phyloP scores from a whole-genome alignment of 192 early-diverging fungal genomes.

The Allomyces macrogynus region DNA sequence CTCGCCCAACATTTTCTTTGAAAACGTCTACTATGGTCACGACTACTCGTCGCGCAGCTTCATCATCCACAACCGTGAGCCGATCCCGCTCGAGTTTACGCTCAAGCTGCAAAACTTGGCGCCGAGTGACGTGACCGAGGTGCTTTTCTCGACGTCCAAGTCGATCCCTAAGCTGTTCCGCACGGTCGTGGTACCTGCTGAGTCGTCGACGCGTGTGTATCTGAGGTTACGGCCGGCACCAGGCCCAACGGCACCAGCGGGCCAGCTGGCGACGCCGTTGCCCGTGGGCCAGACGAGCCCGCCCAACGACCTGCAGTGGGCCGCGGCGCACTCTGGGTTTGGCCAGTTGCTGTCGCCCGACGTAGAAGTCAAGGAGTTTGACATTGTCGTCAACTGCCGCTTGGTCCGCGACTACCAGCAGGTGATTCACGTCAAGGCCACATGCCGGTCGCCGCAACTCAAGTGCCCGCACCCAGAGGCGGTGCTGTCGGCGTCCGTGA shows the following conservation, averaged over 20 bases:
- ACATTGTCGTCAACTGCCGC: slow-evolving; percentile 58
- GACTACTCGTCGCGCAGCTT: slow-evolving; percentile 51
- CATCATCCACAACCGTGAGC: slow-evolving; percentile 52
- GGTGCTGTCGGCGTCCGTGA: slow-evolving; percentile 12
- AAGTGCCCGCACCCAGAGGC: slow-evolving; percentile 13
- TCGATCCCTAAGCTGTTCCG: slow-evolving; percentile 50
- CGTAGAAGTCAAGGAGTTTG: slow-evolving; percentile 41
- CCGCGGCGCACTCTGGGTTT: background rate
- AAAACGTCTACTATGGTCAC: slow-evolving; percentile 45
- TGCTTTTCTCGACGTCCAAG: slow-evolving; percentile 55
- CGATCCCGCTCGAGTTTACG: slow-evolving; percentile 52
- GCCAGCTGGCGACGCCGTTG: background rate
- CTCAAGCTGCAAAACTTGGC: slow-evolving; percentile 39
- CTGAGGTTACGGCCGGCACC: slow-evolving; percentile 35
- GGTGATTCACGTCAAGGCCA: slow-evolving; percentile 35
- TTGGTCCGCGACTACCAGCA: slow-evolving; percentile 65
- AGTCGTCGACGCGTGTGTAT: slow-evolving; percentile 43
- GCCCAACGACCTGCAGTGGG: background rate
- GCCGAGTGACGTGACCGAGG: slow-evolving; percentile 40
- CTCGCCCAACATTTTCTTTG: slow-evolving; percentile 30
- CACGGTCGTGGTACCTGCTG: slow-evolving; percentile 39
- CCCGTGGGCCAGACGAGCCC: background rate
- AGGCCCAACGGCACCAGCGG: background rate
- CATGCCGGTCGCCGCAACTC: slow-evolving; percentile 37
- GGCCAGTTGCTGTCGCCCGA: background rate